These are phyloP conservation scores for Alloteropsis angusta DNA, from an alignment of 202 grass and related monocot genomes.

Conservation along the genomic window DNA sequence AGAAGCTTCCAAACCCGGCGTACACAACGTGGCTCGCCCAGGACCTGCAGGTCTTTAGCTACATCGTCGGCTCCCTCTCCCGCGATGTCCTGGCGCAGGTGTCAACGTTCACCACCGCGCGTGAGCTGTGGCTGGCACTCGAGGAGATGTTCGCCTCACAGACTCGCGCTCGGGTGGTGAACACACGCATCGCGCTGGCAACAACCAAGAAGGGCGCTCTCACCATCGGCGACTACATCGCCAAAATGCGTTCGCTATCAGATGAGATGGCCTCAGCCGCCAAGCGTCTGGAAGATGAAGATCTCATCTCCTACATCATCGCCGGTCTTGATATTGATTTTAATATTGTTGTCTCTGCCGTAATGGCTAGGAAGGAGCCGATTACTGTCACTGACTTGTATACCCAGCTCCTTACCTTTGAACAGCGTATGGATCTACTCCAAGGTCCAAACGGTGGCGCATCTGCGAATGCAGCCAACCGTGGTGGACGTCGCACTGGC, in stretches of 20 bases:
- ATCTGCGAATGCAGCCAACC: too few species aligned
- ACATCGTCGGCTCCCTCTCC: background rate
- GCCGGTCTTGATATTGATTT: background rate
- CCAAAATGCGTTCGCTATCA: background rate
- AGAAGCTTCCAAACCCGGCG: background rate
- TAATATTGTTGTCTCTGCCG: background rate
- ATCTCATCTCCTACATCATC: background rate
- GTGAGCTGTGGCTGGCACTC: background rate
- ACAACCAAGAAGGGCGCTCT: background rate
- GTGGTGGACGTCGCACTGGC: too few species aligned
- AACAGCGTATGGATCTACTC: background rate
- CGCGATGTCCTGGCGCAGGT: background rate
- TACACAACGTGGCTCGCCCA: accelerated
- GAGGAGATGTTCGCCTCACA: background rate
- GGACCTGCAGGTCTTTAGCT: background rate
- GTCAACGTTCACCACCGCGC: accelerated
- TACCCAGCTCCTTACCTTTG: background rate
- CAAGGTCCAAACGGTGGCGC: too few species aligned
- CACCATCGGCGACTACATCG: background rate
- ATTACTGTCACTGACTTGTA: background rate
- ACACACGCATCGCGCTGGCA: background rate
- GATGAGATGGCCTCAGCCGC: background rate
- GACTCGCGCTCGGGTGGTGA: background rate
- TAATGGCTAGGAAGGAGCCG: background rate
- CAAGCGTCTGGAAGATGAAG: background rate